Evolutionary conservation across 148 eudicot species (phyloP).

Genomic region (Spergularia marina): DNA sequence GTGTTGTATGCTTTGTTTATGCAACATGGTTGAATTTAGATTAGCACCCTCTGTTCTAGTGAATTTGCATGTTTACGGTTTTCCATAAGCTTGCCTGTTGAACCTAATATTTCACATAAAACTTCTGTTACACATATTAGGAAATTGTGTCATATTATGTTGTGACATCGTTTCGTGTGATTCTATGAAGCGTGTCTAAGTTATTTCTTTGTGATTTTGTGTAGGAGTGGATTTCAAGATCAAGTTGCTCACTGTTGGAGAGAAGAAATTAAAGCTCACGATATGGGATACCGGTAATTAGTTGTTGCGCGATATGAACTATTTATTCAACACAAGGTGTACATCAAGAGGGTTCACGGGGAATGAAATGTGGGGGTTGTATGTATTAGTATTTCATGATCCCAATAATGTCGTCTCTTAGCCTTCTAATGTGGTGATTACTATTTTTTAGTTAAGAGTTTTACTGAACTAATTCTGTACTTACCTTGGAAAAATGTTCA

Average conservation of each 20-base stretch:
- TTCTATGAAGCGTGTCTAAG: not conserved
- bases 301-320: not conserved
- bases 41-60: too few relatives aligned
- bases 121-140: too few relatives aligned
- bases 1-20: too few relatives aligned
- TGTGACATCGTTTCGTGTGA: not conserved
- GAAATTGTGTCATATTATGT: too few relatives aligned
- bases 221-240: constrained; percentile 95
- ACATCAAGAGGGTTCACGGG: not conserved
- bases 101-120: too few relatives aligned
- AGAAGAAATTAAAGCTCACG: constrained; percentile 80
- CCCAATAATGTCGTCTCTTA: too few relatives aligned
- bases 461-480: not conserved
- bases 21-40: too few relatives aligned
- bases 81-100: too few relatives aligned
- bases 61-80: too few relatives aligned
- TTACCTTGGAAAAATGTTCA: not conserved
- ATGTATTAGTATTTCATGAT: too few relatives aligned
- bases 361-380: not conserved
- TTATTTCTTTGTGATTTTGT: constrained; percentile 13
- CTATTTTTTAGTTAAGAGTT: not conserved
- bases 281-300: constrained; percentile 90
- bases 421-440: not conserved
- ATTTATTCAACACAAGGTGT: not conserved
- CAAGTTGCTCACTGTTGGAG: constrained; percentile 74